Percentiles rank a stretch among this genome's conserved stretches.
Conservation (phyloP, 768 basidiomycete species). For the Dictyophora rubrovolvata region DNA sequence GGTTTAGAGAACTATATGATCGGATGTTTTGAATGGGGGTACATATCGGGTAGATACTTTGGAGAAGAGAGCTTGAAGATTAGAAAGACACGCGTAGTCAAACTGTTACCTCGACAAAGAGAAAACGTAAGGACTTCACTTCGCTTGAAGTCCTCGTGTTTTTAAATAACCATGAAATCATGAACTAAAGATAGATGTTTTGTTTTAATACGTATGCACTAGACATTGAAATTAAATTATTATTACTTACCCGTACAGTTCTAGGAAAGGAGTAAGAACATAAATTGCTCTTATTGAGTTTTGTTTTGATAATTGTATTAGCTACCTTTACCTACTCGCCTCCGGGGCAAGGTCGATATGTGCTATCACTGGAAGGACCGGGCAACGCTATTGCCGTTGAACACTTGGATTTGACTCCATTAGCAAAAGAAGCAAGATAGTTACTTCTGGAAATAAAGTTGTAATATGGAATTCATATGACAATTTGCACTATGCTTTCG, state of each 20-base stretch:
- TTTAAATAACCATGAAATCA: too few relatives aligned
- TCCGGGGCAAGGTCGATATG: slow-evolving; percentile 29
- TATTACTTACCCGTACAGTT: too few relatives aligned
- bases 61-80: slow-evolving; percentile 44
- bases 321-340: slow-evolving; percentile 32
- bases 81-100: slow-evolving; percentile 43
- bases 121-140: neutral
- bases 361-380: slow-evolving; percentile 29
- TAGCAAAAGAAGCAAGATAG: too few relatives aligned
- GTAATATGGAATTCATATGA: too few relatives aligned
- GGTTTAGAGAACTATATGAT: slow-evolving; percentile 37
- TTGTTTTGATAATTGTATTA: slow-evolving; percentile 11
- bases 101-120: slow-evolving; percentile 32
- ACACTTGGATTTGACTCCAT: neutral
- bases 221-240: too few relatives aligned
- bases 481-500: neutral
- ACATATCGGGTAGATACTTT: slow-evolving; percentile 60
- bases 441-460: too few relatives aligned
- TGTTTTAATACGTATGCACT: too few relatives aligned
- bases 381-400: slow-evolving; percentile 18
- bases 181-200: too few relatives aligned
- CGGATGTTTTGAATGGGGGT: slow-evolving; percentile 66
- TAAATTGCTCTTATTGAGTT: too few relatives aligned
- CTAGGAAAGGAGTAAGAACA: slow-evolving; percentile 22
- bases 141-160: too few relatives aligned